Evolutionary conservation across 23 red algal species (phyloP).

Genomic region (Gracilaria domingensis): DNA sequence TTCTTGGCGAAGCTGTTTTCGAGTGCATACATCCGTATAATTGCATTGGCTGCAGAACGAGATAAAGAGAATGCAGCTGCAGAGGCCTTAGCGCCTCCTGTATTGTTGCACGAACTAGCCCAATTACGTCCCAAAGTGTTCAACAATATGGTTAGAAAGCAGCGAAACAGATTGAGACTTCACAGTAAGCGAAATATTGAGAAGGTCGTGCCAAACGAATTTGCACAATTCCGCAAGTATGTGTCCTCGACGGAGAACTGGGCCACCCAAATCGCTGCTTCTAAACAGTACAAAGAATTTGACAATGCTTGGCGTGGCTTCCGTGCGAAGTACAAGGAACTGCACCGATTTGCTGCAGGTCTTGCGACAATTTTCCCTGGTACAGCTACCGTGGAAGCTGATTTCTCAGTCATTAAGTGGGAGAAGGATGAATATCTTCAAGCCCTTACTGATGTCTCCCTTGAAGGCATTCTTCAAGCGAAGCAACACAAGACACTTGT

Average conservation of each 20-base stretch:
- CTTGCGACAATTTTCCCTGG: slow-evolving; percentile 2
- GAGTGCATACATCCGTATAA: background rate
- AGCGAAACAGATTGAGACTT: too few species aligned
- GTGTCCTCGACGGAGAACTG: too few species aligned
- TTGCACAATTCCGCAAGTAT: too few species aligned
- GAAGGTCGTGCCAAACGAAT: too few species aligned
- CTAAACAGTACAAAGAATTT: too few species aligned
- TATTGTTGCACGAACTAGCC: background rate
- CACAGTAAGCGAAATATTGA: too few species aligned
- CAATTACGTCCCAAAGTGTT: background rate
- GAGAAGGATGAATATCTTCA: slow-evolving; percentile 30
- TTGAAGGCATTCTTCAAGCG: slow-evolving; percentile 2
- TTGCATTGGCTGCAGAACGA: background rate
- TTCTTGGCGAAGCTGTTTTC: background rate
- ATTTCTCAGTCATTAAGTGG: slow-evolving; percentile 19
- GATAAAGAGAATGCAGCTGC: background rate
- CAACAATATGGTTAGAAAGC: background rate
- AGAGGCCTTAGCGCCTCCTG: background rate
- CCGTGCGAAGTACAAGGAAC: too few species aligned
- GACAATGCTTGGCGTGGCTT: too few species aligned
- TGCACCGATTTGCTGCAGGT: background rate
- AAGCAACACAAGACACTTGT: slow-evolving; percentile 14
- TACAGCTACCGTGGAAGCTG: background rate
- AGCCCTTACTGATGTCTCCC: background rate
- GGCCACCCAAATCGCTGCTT: too few species aligned